A percentile compares a stretch with the other conserved stretches of the same genome.
Conservation (phyloP, 1,284 basidiomycete genomes). For the Malassezia sp. region DNA sequence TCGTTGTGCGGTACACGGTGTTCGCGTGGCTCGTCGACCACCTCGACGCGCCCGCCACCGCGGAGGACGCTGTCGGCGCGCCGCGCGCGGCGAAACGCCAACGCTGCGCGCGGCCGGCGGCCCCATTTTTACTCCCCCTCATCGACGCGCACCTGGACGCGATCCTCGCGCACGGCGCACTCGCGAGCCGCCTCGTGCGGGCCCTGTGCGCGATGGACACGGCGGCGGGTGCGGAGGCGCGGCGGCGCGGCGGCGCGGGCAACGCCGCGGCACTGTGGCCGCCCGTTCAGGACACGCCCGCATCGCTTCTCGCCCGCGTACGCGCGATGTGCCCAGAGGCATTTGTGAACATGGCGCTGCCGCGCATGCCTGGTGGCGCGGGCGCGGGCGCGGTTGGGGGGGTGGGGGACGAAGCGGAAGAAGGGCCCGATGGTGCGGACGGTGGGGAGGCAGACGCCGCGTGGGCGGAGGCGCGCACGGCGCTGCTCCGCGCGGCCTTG, state of each 20-base stretch:
- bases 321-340: too few species aligned
- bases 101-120: slow-evolving; percentile 76
- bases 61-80: too few species aligned
- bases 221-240: slow-evolving; percentile 1
- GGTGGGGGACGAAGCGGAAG: too few species aligned
- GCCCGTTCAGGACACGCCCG: neutral
- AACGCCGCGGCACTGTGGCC: neutral
- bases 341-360: too few species aligned
- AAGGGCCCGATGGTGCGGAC: too few species aligned
- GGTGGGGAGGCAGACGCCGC: too few species aligned
- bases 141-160: slow-evolving; percentile 39
- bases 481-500: neutral
- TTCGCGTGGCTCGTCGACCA: slow-evolving; percentile 73
- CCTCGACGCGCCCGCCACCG: too few species aligned
- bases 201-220: neutral
- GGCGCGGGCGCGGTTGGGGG: neutral
- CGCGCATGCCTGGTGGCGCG: neutral
- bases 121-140: slow-evolving; percentile 64
- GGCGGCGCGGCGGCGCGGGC: neutral
- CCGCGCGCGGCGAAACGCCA: too few species aligned
- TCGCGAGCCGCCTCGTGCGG: neutral
- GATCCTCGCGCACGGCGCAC: neutral
- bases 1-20: slow-evolving; percentile 71
- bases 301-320: neutral
- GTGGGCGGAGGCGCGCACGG: neutral